Conservation (phyloP, 768 basidiomycete genomes). For the Artomyces pyxidatus region DNA sequence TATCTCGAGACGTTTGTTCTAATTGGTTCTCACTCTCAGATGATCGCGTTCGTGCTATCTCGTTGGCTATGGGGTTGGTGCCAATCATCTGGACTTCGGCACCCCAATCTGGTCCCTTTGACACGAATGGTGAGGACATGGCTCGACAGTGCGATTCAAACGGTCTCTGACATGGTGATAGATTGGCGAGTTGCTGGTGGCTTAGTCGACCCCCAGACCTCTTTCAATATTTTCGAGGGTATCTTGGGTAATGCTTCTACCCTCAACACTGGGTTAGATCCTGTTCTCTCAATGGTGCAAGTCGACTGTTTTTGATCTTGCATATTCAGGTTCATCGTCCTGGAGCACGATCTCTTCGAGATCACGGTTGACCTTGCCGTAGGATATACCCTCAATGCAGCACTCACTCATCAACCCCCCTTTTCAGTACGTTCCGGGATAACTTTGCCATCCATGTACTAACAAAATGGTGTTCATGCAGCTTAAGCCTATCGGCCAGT, state of each 20-base stretch:
- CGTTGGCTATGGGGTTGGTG: conserved; percentile 83
- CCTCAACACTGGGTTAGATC: conserved; percentile 53
- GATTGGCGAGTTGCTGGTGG: conserved; percentile 90
- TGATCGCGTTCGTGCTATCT: conserved; percentile 87
- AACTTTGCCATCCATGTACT: neutral
- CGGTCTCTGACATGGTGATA: conserved; percentile 11
- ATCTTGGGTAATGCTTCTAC: conserved; percentile 65
- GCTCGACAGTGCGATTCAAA: neutral
- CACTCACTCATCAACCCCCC: conserved; percentile 52
- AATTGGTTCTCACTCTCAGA: conserved; percentile 34
- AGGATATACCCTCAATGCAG: conserved; percentile 77
- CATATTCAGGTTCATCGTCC: conserved; percentile 79
- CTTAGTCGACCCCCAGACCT: conserved; percentile 51
- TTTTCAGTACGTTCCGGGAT: conserved; percentile 43
- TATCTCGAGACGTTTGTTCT: neutral
- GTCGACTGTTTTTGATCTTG: no score
- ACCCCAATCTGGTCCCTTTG: conserved; percentile 46
- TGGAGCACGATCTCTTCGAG: conserved; percentile 80
- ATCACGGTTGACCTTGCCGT: conserved; percentile 87
- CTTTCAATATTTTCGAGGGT: conserved; percentile 58
- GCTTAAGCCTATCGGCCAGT: conserved; percentile 73
- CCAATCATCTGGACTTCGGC: conserved; percentile 86
- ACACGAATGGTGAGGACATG: conserved; percentile 54
- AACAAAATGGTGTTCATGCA: conserved; percentile 17
- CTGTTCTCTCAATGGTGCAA: no score